phyloP scores from a whole-genome alignment of 805 yeast genomes.

The Yarrowia yakushimensis region DNA sequence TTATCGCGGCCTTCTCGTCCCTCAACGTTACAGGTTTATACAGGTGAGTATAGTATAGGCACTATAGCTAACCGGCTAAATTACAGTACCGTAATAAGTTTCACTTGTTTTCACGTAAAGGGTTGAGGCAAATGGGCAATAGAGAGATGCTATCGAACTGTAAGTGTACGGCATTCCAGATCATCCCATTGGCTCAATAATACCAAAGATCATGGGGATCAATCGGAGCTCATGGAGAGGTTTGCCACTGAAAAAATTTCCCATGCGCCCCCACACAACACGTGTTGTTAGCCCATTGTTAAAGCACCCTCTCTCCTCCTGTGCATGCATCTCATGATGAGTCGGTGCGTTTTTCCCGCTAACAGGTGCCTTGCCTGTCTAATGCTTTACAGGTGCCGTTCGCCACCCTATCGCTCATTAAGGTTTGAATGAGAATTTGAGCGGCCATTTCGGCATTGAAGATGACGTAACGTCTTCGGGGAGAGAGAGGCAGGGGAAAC shows the following conservation, averaged over 20 bases:
- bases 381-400: constrained; percentile 11
- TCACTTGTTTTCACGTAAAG: neutral
- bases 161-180: neutral
- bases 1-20: neutral
- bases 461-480: neutral
- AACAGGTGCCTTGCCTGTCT: constrained; percentile 16
- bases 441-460: neutral
- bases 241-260: neutral
- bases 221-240: neutral
- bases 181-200: neutral
- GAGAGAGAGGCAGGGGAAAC: neutral
- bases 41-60: too few species aligned
- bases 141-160: neutral
- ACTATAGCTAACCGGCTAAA: too few species aligned
- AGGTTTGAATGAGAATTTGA: neutral
- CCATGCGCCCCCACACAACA: neutral
- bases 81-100: neutral
- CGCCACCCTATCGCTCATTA: constrained; percentile 26
- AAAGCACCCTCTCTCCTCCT: neutral
- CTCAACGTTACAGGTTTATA: neutral
- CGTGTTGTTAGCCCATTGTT: neutral
- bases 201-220: neutral
- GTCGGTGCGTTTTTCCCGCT: constrained; percentile 18
- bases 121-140: neutral
- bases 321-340: constrained; percentile 16